Conservation (phyloP, 805 yeast species). For the Wickerhamiella cacticola region DNA sequence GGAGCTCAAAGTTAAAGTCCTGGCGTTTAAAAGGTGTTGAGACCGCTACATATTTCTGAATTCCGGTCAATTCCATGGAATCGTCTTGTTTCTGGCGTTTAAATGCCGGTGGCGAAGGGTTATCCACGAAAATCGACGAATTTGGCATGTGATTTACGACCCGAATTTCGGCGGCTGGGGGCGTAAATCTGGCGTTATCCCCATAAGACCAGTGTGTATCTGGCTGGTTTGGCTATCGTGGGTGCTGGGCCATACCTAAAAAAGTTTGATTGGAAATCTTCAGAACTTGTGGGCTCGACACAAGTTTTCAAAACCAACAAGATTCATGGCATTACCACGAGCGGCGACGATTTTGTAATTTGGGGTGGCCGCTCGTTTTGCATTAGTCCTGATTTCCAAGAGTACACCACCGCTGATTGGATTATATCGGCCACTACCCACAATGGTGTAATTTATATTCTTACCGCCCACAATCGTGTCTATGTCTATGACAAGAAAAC, state of each 20-base stretch:
- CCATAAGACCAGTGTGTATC: background rate
- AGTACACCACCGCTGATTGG: slow-evolving; percentile 58
- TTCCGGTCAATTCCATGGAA: slow-evolving; percentile 5
- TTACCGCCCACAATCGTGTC: slow-evolving; percentile 73
- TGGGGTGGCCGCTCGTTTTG: slow-evolving; percentile 65
- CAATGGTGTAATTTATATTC: slow-evolving; percentile 35
- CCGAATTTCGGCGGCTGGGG: slow-evolving; percentile 5
- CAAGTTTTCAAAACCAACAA: slow-evolving; percentile 59
- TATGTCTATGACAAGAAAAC: slow-evolving; percentile 23
- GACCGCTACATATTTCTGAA: background rate
- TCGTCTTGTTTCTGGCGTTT: background rate
- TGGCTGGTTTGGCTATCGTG: slow-evolving; percentile 24
- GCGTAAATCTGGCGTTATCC: background rate
- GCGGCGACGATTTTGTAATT: slow-evolving; percentile 30
- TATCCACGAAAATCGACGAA: background rate
- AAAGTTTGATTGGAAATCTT: slow-evolving; percentile 37
- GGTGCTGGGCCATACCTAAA: slow-evolving; percentile 65
- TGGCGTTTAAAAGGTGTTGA: background rate
- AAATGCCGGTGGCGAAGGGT: background rate
- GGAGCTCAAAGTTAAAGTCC: background rate
- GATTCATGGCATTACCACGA: slow-evolving; percentile 59
- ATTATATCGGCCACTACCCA: slow-evolving; percentile 43
- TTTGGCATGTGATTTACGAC: slow-evolving; percentile 1
- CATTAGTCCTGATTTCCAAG: slow-evolving; percentile 27
- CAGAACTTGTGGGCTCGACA: slow-evolving; percentile 31